phyloP scores from a whole-genome alignment of 2,329 filamentous ascomycete genomes.

The Trichoderma sp. region DNA sequence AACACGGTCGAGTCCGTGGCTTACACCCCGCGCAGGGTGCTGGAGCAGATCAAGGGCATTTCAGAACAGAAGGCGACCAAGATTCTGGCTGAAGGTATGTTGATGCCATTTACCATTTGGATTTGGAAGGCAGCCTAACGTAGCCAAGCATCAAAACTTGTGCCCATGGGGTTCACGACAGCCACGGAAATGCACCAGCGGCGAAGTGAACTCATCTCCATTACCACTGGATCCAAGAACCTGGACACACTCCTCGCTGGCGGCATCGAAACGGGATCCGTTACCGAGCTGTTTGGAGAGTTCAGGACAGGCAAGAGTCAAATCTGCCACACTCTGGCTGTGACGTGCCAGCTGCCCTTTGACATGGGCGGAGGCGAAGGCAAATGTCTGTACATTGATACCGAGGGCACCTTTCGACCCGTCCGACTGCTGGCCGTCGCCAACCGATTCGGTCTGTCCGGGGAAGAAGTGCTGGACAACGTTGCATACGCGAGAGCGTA shows the following conservation, averaged over 20 bases:
- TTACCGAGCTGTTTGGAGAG: slow-evolving; percentile 97
- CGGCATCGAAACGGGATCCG: slow-evolving; percentile 93
- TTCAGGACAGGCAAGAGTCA: slow-evolving; percentile 98
- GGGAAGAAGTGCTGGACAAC: slow-evolving; percentile 97
- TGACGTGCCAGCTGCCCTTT: slow-evolving; percentile 95
- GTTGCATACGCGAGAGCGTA: slow-evolving; percentile 97
- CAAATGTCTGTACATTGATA: slow-evolving; percentile 98
- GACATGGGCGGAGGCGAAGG: slow-evolving; percentile 99
- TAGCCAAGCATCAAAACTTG: slow-evolving; percentile 79
- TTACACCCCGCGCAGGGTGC: slow-evolving; percentile 78
- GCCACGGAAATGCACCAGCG: slow-evolving; percentile 98
- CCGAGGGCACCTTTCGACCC: slow-evolving; percentile 94
- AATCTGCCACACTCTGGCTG: slow-evolving; percentile 96
- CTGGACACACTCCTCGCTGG: slow-evolving; percentile 92
- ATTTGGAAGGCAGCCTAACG: background rate
- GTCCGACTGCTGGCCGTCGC: slow-evolving; percentile 89
- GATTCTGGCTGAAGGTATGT: slow-evolving; percentile 79
- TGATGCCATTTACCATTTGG: background rate
- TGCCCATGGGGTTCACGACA: slow-evolving; percentile 98
- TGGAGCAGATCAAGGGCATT: slow-evolving; percentile 97
- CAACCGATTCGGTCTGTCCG: slow-evolving; percentile 89
- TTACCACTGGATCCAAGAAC: slow-evolving; percentile 97
- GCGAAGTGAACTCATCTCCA: slow-evolving; percentile 94
- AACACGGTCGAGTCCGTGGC: slow-evolving; percentile 96
- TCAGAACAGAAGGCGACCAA: slow-evolving; percentile 96